These are phyloP conservation scores for Leishmania lainsoni DNA, from an alignment of 208 protist species.

Conservation along the genomic window DNA sequence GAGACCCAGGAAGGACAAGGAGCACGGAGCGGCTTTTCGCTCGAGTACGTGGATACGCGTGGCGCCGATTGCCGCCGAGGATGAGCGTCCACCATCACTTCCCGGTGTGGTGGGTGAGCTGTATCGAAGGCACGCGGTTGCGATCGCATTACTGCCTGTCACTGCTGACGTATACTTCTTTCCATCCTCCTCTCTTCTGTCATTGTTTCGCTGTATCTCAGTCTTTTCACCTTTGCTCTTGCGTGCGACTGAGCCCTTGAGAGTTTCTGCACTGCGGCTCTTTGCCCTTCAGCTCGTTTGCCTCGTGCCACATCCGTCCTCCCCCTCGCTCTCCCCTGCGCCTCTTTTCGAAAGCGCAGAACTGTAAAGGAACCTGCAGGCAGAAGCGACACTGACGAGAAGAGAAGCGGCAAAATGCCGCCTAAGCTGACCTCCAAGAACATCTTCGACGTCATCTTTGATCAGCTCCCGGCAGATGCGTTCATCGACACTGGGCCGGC, in stretches of 20 bases:
- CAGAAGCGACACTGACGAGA: not conserved
- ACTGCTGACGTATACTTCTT: no score
- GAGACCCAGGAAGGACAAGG: not conserved
- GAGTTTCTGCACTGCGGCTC: no score
- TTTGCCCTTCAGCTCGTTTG: not conserved
- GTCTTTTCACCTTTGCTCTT: not conserved
- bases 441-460: slow-evolving; percentile 78
- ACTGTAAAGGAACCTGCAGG: not conserved
- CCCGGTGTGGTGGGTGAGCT: not conserved
- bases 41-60: not conserved
- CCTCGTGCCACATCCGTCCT: not conserved
- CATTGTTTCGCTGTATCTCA: not conserved
- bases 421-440: slow-evolving; percentile 60
- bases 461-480: slow-evolving; percentile 58
- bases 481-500: slow-evolving; percentile 60
- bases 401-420: slow-evolving; percentile 21
- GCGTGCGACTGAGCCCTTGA: not conserved
- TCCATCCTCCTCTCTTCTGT: no score
- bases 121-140: not conserved
- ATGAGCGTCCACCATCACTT: not conserved
- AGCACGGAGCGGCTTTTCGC: not conserved
- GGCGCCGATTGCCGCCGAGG: not conserved
- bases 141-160: not conserved
- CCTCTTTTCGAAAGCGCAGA: not conserved
- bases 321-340: not conserved